Conservation (phyloP, 1,284 basidiomycete genomes). For the Trametes pubescens region DNA sequence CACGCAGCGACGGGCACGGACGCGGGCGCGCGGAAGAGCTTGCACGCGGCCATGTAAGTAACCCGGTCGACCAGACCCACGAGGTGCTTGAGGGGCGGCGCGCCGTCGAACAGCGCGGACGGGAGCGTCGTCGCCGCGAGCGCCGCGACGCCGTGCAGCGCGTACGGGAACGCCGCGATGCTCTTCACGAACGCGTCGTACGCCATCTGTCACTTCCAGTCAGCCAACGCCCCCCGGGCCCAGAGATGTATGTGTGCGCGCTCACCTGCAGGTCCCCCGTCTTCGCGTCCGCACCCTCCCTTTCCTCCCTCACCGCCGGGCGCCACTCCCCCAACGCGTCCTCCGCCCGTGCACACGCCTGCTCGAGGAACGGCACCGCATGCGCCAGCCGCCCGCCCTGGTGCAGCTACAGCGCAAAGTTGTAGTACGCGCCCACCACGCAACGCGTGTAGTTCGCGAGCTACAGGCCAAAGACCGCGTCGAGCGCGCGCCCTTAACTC, state of each 20-base stretch:
- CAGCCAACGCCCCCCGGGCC: neutral
- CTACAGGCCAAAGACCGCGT: neutral
- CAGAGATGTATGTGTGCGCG: slow-evolving; percentile 7
- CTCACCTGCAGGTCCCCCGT: slow-evolving; percentile 73
- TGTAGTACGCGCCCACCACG: slow-evolving; percentile 72
- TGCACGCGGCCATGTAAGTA: slow-evolving; percentile 70
- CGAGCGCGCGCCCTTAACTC: neutral
- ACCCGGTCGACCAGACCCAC: slow-evolving; percentile 66
- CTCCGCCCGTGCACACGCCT: slow-evolving; percentile 62
- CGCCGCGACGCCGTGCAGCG: slow-evolving; percentile 46
- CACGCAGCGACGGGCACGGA: slow-evolving; percentile 53
- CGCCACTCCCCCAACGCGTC: slow-evolving; percentile 48
- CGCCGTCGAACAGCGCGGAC: slow-evolving; percentile 47
- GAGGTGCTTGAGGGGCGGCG: slow-evolving; percentile 56
- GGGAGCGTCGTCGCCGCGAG: slow-evolving; percentile 42
- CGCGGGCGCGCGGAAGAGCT: slow-evolving; percentile 60
- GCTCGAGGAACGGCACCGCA: slow-evolving; percentile 69
- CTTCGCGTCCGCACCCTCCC: slow-evolving; percentile 56
- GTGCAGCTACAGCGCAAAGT: slow-evolving; percentile 69
- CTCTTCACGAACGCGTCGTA: slow-evolving; percentile 64
- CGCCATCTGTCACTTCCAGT: slow-evolving; percentile 55
- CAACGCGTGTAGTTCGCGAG: slow-evolving; percentile 67
- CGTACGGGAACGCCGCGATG: slow-evolving; percentile 62
- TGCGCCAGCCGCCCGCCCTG: slow-evolving; percentile 64
- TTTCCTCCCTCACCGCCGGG: slow-evolving; percentile 9